phyloP scores from a whole-genome alignment of 768 basidiomycete species.

The Tricholoma bakamatsutake region DNA sequence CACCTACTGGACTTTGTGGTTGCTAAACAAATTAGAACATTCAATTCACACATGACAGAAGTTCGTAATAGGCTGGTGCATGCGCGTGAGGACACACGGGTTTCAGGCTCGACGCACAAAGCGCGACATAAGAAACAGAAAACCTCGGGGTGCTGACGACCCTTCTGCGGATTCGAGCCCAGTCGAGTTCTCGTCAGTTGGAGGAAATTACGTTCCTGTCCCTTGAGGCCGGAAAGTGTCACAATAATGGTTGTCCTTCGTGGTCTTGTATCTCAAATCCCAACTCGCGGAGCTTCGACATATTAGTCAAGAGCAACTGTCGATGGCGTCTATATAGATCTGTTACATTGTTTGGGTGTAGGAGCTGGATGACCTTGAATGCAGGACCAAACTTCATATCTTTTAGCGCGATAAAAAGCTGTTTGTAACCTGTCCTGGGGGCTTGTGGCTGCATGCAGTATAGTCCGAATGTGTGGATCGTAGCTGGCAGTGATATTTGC shows the following conservation, averaged over 20 bases:
- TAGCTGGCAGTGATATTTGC: constrained; percentile 3
- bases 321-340: constrained; percentile 10
- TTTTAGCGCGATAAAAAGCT: constrained; percentile 3
- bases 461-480: constrained; percentile 11
- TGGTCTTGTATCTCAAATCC: constrained; percentile 11
- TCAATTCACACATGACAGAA: too few relatives aligned
- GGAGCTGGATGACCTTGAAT: constrained; percentile 9
- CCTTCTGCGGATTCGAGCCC: too few relatives aligned
- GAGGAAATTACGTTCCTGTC: background rate
- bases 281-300: constrained; percentile 3
- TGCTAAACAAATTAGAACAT: too few relatives aligned
- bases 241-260: constrained; percentile 8
- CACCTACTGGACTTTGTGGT: too few relatives aligned
- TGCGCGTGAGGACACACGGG: too few relatives aligned
- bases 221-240: background rate
- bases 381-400: constrained; percentile 1
- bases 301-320: background rate
- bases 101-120: too few relatives aligned
- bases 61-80: too few relatives aligned
- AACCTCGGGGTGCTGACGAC: too few relatives aligned
- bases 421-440: background rate
- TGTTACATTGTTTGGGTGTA: constrained; percentile 7
- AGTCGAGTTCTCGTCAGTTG: too few relatives aligned
- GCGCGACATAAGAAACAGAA: too few relatives aligned
- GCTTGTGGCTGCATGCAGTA: constrained; percentile 6